Evolutionary conservation across 31 red algal genomes (phyloP), one percentile per base, ranked within the genome.

Genomic region (Endocladia muricata): DNA sequence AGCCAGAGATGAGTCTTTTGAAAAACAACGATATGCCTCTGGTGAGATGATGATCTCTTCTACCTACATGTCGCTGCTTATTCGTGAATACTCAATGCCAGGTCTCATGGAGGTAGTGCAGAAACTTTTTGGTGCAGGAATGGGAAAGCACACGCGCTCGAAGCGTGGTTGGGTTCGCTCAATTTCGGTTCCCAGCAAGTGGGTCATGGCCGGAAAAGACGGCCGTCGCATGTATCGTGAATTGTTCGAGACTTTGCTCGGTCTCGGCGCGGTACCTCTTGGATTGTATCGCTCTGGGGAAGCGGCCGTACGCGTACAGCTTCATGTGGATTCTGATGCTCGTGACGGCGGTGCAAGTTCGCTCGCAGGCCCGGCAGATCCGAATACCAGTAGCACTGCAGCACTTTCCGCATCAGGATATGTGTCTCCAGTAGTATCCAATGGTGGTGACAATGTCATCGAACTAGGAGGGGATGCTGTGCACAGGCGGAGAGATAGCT

Each of bases 11-110:
- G 86, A 90, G 59, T 90, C 76, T 0, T 90, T 90, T 76, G 86
- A 90, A 52, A 90, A 83, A 62, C 91, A 88, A 57, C 77, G 91
- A 38, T 94, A 88, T 47, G 91, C 91, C 29, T 94, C 91, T 55
- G 91, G 91, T 4, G 91, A 94, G 38, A 86, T 88, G 91, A 71
- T 88, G 43, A 82, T 94, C 36, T 88, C 83, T 17, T 88, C 83
- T 41, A 82, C 78, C 11, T 86, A 79, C 31, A 76, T 86, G 57
- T 65, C 91, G 19, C 59, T 88, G 42, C 49, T 86, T 22, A 87
- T 94, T 55, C 91, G 91, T 29, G 91, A 94, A 73, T 88, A 76
- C 62, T 64, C 82, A 5, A 88, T 83, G 91, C 91, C 91, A 9
- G 91, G 91, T n/a, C 52, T 94, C 3, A 84, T 83, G 58, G 70